phyloP scores from a whole-genome alignment of 2,329 filamentous ascomycete species.

The Apiospora rasikravindrae region DNA sequence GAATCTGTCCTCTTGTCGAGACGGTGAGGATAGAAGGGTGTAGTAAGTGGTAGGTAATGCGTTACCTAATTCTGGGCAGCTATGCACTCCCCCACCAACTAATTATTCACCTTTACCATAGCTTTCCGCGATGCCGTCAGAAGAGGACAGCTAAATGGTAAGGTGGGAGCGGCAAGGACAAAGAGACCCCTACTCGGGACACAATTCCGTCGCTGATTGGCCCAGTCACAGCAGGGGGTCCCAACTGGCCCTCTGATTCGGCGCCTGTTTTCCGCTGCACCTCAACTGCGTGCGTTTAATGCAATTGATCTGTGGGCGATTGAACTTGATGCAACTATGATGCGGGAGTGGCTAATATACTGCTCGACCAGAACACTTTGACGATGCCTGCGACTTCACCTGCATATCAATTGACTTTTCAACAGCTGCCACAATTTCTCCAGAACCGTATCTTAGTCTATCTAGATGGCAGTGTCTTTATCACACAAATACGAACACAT shows the following conservation, averaged over 20 bases:
- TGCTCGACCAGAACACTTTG: background rate
- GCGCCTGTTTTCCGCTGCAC: background rate
- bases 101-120: slow-evolving; percentile 16
- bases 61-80: slow-evolving; percentile 15
- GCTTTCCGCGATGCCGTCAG: slow-evolving; percentile 14
- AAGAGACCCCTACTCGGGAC: slow-evolving; percentile 16
- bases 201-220: slow-evolving; percentile 11
- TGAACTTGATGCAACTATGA: too few relatives aligned
- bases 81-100: slow-evolving; percentile 15
- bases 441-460: too few relatives aligned
- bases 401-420: background rate
- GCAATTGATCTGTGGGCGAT: background rate
- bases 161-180: background rate
- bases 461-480: background rate
- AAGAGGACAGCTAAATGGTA: slow-evolving; percentile 11
- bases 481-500: background rate
- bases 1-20: slow-evolving; percentile 15
- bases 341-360: too few relatives aligned
- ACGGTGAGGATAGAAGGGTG: slow-evolving; percentile 4
- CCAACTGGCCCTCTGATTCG: background rate
- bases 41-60: slow-evolving; percentile 13
- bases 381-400: background rate
- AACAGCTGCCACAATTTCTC: background rate
- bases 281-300: background rate
- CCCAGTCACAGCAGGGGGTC: background rate